Conservation (phyloP, 2,329 filamentous ascomycete species). For the Sphaceloma murrayae region DNA sequence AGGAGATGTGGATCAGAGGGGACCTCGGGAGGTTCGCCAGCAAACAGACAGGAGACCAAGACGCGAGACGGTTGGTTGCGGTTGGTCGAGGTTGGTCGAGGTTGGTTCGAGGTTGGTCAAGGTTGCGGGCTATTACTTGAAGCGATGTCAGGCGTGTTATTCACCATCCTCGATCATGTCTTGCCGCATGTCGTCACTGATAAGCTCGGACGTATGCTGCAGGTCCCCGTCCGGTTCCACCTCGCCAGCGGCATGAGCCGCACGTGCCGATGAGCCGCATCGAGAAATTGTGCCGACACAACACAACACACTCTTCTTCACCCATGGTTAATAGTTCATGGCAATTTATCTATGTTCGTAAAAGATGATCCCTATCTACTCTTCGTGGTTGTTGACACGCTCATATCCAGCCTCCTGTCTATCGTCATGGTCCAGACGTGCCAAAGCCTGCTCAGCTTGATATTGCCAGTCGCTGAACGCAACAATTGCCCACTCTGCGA, state of each 20-base stretch:
- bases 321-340: neutral
- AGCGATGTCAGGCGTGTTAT: constrained; percentile 9
- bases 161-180: constrained; percentile 11
- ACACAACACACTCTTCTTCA: too few species aligned
- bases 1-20: too few species aligned
- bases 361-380: constrained; percentile 9
- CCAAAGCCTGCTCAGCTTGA: constrained; percentile 62
- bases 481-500: constrained; percentile 70
- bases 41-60: too few species aligned
- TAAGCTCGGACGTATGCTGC: constrained; percentile 2
- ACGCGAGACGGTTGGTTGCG: neutral
- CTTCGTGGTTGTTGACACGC: constrained; percentile 20
- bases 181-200: constrained; percentile 7
- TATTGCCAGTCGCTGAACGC: constrained; percentile 66
- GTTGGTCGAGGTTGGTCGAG: neutral
- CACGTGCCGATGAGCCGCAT: constrained; percentile 4
- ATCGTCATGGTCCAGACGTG: constrained; percentile 52
- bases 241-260: neutral
- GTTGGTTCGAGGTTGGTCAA: constrained; percentile 4
- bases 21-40: too few species aligned
- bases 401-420: constrained; percentile 32
- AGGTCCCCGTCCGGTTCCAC: neutral
- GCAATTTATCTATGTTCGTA: neutral
- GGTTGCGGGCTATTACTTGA: constrained; percentile 11
- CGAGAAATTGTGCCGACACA: too few species aligned